These are phyloP conservation scores for Fusarium pseudograminearum DNA, from an alignment of 2,329 filamentous ascomycete species.

Conservation along the genomic window DNA sequence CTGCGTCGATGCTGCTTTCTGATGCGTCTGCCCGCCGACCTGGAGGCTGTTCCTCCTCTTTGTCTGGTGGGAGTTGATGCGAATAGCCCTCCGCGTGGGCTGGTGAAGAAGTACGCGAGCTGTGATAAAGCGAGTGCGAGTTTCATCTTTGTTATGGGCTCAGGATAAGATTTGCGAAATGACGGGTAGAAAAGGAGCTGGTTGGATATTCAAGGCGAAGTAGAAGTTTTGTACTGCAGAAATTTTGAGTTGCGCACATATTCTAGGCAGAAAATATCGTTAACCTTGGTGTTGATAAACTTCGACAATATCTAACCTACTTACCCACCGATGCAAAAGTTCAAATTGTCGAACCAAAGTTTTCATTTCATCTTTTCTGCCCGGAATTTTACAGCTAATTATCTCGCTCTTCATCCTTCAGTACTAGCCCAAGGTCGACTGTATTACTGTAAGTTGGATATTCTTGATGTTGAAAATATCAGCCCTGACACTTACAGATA, in stretches of 20 bases:
- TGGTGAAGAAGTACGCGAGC: background rate
- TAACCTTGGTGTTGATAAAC: slow-evolving; percentile 5
- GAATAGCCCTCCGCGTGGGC: background rate
- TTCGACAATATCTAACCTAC: background rate
- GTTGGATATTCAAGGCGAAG: background rate
- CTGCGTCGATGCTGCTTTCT: background rate
- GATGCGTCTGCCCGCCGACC: no score
- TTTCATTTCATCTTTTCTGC: no score
- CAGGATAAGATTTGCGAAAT: background rate
- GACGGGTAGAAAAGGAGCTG: background rate
- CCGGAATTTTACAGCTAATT: background rate
- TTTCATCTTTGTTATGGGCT: background rate
- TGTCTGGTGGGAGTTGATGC: background rate
- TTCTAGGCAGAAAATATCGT: background rate
- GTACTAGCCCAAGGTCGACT: no score
- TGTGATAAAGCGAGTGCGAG: background rate
- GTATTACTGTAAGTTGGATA: background rate
- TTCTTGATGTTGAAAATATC: background rate
- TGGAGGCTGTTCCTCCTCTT: background rate
- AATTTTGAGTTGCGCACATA: background rate
- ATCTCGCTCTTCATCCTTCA: background rate
- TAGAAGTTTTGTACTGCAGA: no score
- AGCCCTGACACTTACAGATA: background rate
- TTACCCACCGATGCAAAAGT: background rate
- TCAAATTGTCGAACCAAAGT: background rate